Evolutionary conservation across 1,284 basidiomycete genomes (phyloP).

Genomic region (Termitomyces sp.): DNA sequence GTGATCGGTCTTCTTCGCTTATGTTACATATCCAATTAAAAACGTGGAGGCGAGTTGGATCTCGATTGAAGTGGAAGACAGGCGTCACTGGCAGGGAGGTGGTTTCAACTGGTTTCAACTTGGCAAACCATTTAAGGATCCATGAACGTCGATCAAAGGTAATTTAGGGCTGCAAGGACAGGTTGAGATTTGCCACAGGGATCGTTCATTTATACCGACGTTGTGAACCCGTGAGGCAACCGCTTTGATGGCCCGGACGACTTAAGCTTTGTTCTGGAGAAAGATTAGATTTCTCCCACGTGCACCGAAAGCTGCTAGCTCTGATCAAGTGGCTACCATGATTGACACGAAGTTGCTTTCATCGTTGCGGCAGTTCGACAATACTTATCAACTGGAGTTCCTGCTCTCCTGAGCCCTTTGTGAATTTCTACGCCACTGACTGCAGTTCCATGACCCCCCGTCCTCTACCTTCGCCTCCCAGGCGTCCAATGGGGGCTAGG

Average conservation of each 20-base stretch:
- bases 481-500: constrained; percentile 16
- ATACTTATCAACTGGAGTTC: not conserved
- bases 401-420: too few relatives aligned
- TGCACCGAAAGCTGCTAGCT: constrained; percentile 10
- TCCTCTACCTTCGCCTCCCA: constrained; percentile 16
- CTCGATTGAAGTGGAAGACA: constrained; percentile 15
- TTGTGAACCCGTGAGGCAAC: not conserved
- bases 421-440: not conserved
- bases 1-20: constrained; percentile 25
- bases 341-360: not conserved
- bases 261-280: not conserved
- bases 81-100: constrained; percentile 1
- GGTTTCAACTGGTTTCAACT: constrained; percentile 9
- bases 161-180: constrained; percentile 9
- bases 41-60: constrained; percentile 20
- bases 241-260: not conserved
- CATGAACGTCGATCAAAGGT: constrained; percentile 16
- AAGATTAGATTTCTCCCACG: constrained; percentile 17
- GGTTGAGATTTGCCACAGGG: constrained; percentile 10
- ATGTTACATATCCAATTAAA: constrained; percentile 17
- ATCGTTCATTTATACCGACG: not conserved
- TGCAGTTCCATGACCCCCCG: constrained; percentile 9
- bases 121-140: constrained; percentile 9
- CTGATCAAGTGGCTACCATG: constrained; percentile 11
- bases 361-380: not conserved